A percentile compares a stretch with the other conserved stretches of the same genome.
Conservation (phyloP, 768 basidiomycete genomes). For the Tephrocybe sp. region DNA sequence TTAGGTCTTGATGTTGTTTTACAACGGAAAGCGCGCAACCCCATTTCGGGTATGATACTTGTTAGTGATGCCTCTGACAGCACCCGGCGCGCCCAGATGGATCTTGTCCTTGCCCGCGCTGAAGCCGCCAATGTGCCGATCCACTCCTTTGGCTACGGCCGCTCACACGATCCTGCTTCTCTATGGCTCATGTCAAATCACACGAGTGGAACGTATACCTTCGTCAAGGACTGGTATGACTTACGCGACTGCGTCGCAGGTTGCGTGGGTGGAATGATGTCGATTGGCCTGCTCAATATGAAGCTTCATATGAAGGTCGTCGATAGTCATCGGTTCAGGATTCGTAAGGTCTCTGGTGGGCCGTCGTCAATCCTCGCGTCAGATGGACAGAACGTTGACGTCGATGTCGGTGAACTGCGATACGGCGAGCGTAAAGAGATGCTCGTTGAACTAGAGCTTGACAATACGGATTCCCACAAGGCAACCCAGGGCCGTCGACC, state of each 20-base stretch:
- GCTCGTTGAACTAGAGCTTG: conserved; percentile 92
- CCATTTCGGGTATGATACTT: conserved; percentile 88
- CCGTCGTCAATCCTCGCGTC: conserved; percentile 82
- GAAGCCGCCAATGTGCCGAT: conserved; percentile 97
- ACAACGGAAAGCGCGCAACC: conserved; percentile 90
- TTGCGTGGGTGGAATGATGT: conserved; percentile 95
- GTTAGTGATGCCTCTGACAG: conserved; percentile 92
- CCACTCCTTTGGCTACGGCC: conserved; percentile 95
- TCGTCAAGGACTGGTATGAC: conserved; percentile 98
- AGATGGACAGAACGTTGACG: conserved; percentile 94
- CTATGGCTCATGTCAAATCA: conserved; percentile 99
- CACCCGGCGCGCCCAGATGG: conserved; percentile 95
- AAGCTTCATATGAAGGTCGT: conserved; percentile 94
- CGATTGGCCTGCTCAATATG: conserved; percentile 89
- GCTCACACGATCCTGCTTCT: conserved; percentile 95
- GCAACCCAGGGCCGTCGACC: conserved; percentile 26
- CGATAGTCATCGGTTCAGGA: conserved; percentile 86
- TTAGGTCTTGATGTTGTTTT: conserved; percentile 89
- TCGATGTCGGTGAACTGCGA: conserved; percentile 90
- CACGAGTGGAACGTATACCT: conserved; percentile 96
- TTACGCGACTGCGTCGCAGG: conserved; percentile 91
- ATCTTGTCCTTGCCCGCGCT: conserved; percentile 92
- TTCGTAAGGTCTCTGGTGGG: conserved; percentile 93
- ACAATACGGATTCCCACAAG: conserved; percentile 64
- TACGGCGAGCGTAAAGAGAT: conserved; percentile 99